Base-by-base conservation (phyloP, 2,329 filamentous ascomycete genomes). In the Aspergillus aculeatus region DNA sequence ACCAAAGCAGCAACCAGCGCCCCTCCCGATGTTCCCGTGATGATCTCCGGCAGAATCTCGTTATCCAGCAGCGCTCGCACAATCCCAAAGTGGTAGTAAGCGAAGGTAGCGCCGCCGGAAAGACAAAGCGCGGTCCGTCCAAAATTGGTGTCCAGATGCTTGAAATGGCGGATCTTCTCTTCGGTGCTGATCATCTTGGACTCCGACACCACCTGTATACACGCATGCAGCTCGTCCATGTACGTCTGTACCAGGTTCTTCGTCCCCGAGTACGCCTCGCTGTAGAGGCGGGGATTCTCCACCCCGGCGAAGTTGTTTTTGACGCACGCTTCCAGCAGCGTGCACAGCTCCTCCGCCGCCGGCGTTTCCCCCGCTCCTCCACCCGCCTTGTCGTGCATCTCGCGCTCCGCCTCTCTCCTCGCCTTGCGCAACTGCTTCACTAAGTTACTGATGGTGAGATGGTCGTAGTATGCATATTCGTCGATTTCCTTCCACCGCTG, bases 221-320 rank as follows among this genome's bases (percentile, higher is more conserved):
- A 84, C 2, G 77, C 64, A 58, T 74, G 68, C 21, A 72, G 68
- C 51, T 98, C 93, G 62, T 97, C 91, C 49, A 96, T 81, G 71
- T 94, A 98, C 57, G 88, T 87, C 76, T 98, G 95, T 31, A 96
- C 91, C 64, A 97, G 77, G 62, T 95, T 86, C 76, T 99, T 99
- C n/a, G 95, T 98, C 32, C 95, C 95, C 68, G 92, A 96, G 73
- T 99, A 99, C 3, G 94, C 96, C 78, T 98, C 93, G 69, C 91
- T 96, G 74, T 99, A 99, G n/a, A 99, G 79, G 57, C 92, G 85
- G 10, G 94, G 87, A 69, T 96, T 98, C 75, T 99, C 95, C 14
- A 96, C 88, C 0, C 95, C 95, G 19, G 91, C 92, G 76, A 98
- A 99, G 72, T 99, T 98, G 77, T 93, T 96, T 83, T 97, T 99